Base-by-base conservation (phyloP, 768 basidiomycete genomes). In the Kwoniella newhampshirensis region DNA sequence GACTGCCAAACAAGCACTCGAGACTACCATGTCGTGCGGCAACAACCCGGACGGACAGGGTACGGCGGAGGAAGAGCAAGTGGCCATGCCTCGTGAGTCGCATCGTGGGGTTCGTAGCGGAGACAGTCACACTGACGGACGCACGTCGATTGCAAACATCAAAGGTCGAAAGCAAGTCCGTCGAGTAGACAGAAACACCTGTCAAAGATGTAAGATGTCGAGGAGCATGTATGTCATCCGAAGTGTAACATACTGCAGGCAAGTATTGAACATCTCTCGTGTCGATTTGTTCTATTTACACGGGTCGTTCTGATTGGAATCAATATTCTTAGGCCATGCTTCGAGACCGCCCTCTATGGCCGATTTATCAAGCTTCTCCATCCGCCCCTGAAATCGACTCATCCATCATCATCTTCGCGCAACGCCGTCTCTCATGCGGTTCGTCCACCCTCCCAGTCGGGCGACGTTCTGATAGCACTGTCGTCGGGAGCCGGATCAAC, bases 401-500 rank as follows among this genome's bases (percentile, higher is more conserved):
- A 32, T 17, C n/a, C 20, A 52, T 40, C 26, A n/a, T n/a, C 40
- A n/a, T 42, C 40, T 7, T 42, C 40, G 26, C 41, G 20, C 43
- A 23, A 35, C 26, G 20, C 41, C 39, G 12, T 26, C 42, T 42
- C 40, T 18, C 21, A 42, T 23, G 40, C 40, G 12, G 30, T 15
- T 9, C 54, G 73, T 35, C 72, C 74, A 2, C 50, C 58, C 1
- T 39, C 26, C 17, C 73, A 69, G 44, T n/a, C 48, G 12, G 73
- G 67, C 1, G 51, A 67, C 32, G 65, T 64, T 20, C 27, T 74
- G 0, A 47, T 76, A 9, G 69, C 59, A 2, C 25, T 76, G 7
- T 68, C 65, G 1, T 70, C 70, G 11, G 75, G 75, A 6, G 66
- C 70, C 35, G 71, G 73, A 9, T 70, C 71, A 35, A 65, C 68